Conservation (phyloP, 495 filamentous ascomycete species). For the Aspergillus taichungensis region DNA sequence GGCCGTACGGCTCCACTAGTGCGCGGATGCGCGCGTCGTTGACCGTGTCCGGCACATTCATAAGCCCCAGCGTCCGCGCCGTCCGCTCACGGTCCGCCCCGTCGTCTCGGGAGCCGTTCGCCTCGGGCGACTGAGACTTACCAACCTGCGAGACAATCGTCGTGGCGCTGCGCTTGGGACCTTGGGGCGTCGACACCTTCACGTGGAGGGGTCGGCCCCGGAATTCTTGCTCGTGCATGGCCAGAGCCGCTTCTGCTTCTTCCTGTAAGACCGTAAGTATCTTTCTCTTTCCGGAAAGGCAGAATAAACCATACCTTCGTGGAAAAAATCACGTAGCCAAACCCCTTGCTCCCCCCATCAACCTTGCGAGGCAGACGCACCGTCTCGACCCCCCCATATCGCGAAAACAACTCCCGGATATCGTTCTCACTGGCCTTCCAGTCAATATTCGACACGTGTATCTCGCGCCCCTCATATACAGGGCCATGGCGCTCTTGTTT, state of each 20-base stretch:
- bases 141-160: conserved; percentile 32
- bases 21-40: conserved; percentile 54
- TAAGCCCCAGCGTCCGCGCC: conserved; percentile 47
- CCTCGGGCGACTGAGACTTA: conserved; percentile 29
- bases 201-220: conserved; percentile 64
- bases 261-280: conserved; percentile 24
- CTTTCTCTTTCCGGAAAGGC: not conserved
- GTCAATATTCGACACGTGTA: conserved; percentile 73
- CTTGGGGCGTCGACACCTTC: conserved; percentile 43
- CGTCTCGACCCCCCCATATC: conserved; percentile 65
- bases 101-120: conserved; percentile 21
- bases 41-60: conserved; percentile 57
- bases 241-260: conserved; percentile 57
- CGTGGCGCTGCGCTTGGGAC: conserved; percentile 37
- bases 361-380: conserved; percentile 57
- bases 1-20: conserved; percentile 50
- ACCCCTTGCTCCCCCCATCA: conserved; percentile 59
- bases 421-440: conserved; percentile 57
- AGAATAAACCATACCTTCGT: conserved; percentile 44
- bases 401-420: conserved; percentile 56
- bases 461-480: conserved; percentile 71
- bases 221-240: conserved; percentile 63
- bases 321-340: conserved; percentile 67
- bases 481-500: conserved; percentile 79
- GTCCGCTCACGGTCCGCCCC: conserved; percentile 29